Evolutionary conservation across 306 rosid species (phyloP), one percentile per base, ranked within the genome.

Genomic region (Vachellia pachyceras): DNA sequence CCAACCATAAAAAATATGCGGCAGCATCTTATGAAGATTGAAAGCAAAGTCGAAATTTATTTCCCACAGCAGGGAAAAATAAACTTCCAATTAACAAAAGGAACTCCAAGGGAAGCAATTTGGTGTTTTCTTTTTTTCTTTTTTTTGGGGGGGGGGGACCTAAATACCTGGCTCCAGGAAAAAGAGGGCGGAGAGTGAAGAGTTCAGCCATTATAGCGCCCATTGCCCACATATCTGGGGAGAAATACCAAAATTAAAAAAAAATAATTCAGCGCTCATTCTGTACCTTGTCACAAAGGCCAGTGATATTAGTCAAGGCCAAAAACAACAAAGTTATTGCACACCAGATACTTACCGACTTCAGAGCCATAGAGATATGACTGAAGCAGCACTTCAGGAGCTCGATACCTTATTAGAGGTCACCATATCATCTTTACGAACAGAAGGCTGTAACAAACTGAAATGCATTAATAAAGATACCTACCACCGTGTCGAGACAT

Each of bases 141-240:
- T 29, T 29, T 29, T 0, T 29, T 29, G 47, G 36, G 0, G 60
- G 1, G 41, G 0, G 17, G 8, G 67, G 22, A 10, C 39, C 52
- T 33, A 54, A 36, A 60, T 90, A 96, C 99, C 98, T 96, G 65
- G 75, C 84, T 25, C 99, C 99, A 0, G 99, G 99, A 77, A 96
- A 96, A 50, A 96, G 92, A 75, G 99, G 99, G 63, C 98, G 97
- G 33, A 93, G 98, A 67, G 94, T 81, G 71, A 93, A 86, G 86
- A 96, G 86, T 87, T 96, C 99, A 5, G 98, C 94, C 94, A 96
- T 92, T 74, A 96, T 96, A 82, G 99, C 99, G 76, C 99, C 99
- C 99, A 96, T 96, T 71, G 99, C 99, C 99, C 99, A 96, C 98
- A 96, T 91, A 84, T 96, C 99, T 96, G 77, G 77, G 18, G 78